These are phyloP conservation scores for Arthrocladium fulminans DNA, from an alignment of 2,329 filamentous ascomycete species.

Conservation along the genomic window DNA sequence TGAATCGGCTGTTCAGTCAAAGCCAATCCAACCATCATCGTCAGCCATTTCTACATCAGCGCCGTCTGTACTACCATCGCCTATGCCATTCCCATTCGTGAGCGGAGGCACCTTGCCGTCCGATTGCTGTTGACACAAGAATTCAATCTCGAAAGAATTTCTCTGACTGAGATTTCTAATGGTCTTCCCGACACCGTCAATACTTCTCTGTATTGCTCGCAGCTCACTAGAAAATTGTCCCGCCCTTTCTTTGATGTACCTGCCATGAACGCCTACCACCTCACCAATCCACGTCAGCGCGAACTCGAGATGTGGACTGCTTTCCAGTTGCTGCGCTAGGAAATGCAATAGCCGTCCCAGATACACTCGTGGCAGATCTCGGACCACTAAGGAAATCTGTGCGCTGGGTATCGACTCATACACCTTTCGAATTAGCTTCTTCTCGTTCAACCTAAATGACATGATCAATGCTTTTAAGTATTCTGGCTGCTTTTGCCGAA, in stretches of 20 bases:
- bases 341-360: constrained; percentile 77
- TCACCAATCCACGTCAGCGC: constrained; percentile 88
- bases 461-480: constrained; percentile 91
- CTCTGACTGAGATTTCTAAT: constrained; percentile 27
- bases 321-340: constrained; percentile 76
- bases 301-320: constrained; percentile 89
- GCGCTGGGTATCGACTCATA: constrained; percentile 72
- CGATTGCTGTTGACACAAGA: constrained; percentile 17
- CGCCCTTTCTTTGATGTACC: constrained; percentile 72
- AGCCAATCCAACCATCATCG: constrained; percentile 19
- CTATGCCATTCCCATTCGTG: not conserved
- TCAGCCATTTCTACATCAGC: constrained; percentile 11
- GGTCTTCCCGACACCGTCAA: constrained; percentile 53
- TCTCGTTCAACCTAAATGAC: constrained; percentile 91
- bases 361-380: constrained; percentile 73
- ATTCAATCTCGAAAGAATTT: constrained; percentile 25
- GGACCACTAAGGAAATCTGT: constrained; percentile 69
- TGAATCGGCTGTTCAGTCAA: constrained; percentile 13
- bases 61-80: constrained; percentile 4
- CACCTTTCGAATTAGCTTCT: constrained; percentile 68
- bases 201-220: constrained; percentile 69
- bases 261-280: constrained; percentile 68
- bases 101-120: constrained; percentile 1
- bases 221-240: constrained; percentile 76
- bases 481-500: constrained; percentile 64